Conservation (phyloP, 441 rosid species). For the Adansonia grandidieri region DNA sequence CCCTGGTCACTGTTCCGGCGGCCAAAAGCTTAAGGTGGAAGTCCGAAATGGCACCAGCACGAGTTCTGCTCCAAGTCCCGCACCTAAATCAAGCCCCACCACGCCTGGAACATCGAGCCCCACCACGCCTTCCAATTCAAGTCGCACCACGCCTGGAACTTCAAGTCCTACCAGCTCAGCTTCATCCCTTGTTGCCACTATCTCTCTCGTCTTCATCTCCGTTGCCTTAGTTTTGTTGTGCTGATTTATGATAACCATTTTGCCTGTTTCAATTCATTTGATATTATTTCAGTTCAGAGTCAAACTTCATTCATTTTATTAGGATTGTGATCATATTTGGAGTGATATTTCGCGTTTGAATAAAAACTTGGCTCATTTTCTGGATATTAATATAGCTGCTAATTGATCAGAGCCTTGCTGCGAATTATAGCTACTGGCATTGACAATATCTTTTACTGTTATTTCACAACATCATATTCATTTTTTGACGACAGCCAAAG, state of each 20-base stretch:
- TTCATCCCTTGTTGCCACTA: conserved; percentile 14
- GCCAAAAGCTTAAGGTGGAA: conserved; percentile 12
- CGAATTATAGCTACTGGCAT: no score
- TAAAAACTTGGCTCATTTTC: not conserved
- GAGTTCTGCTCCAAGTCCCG: not conserved
- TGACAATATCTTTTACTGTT: not conserved
- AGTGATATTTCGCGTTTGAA: not conserved
- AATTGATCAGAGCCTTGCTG: not conserved
- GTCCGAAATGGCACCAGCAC: not conserved
- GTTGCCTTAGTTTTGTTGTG: conserved; percentile 12
- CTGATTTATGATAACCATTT: not conserved
- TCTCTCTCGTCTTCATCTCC: not conserved
- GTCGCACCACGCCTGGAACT: not conserved
- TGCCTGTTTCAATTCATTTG: not conserved
- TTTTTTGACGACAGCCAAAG: no score
- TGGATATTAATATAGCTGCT: no score
- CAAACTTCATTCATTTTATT: not conserved
- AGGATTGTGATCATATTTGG: not conserved
- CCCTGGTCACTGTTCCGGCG: not conserved
- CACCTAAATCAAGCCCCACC: not conserved
- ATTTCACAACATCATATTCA: not conserved
- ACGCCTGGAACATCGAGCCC: not conserved
- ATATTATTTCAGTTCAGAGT: not conserved
- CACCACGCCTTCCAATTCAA: no score
- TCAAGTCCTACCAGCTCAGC: conserved; percentile 25